phyloP scores from a whole-genome alignment of 306 rosid genomes.

The Pyrus bretschneideri region DNA sequence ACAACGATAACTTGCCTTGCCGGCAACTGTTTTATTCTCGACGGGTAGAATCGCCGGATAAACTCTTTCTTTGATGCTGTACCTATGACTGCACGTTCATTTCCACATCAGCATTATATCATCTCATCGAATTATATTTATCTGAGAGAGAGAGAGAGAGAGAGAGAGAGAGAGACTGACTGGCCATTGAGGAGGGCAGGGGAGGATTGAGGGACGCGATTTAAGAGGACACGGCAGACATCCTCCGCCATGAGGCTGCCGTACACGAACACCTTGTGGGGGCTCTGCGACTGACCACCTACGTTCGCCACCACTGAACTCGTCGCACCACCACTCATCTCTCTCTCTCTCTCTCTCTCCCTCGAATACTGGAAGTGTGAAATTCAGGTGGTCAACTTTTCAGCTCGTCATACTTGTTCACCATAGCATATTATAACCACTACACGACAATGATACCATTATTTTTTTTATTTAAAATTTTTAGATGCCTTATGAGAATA shows the following conservation, averaged over 20 bases:
- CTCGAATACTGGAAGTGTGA: background rate
- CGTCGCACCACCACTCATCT: background rate
- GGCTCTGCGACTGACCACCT: background rate
- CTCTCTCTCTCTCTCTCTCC: background rate
- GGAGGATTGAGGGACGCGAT: constrained; percentile 57
- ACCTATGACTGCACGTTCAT: constrained; percentile 51
- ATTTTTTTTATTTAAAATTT: background rate
- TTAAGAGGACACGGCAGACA: constrained; percentile 53
- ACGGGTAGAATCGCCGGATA: constrained; percentile 91
- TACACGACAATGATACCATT: background rate
- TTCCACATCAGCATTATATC: background rate
- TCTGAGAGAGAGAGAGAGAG: background rate
- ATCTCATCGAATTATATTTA: no score
- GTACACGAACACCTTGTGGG: constrained; percentile 77
- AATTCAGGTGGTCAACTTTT: background rate
- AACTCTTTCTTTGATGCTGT: constrained; percentile 72
- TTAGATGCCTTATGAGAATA: background rate
- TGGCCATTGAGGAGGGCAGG: constrained; percentile 47
- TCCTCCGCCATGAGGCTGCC: constrained; percentile 82
- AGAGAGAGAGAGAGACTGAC: constrained; percentile 32
- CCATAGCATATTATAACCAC: no score
- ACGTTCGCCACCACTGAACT: background rate
- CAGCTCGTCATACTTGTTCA: no score
- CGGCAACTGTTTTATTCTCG: constrained; percentile 39
- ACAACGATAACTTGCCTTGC: constrained; percentile 38